Evolutionary conservation across 495 filamentous ascomycete genomes (phyloP), one percentile per base, ranked within the genome.

Genomic region (Hypomontagnella submonticulosa): DNA sequence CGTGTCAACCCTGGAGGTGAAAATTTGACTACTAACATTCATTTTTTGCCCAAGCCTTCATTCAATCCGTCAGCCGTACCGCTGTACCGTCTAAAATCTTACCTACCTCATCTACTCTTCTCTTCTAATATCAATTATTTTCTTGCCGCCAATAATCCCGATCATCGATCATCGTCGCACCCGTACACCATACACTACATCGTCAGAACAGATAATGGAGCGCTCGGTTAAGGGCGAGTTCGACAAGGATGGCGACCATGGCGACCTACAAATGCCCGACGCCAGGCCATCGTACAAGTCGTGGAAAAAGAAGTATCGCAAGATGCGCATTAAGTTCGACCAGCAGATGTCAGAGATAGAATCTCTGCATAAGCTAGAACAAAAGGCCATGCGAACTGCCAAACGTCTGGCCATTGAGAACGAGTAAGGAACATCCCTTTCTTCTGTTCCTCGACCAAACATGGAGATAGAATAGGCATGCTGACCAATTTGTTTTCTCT

Each of bases 251-350:
- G 59, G 18, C 48, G 73, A 76, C 32, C 66, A 71, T 13, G 71
- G 66, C 48, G 75, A 77, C 64, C 57, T 64, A 12, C 73, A 66
- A 15, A 72, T 74, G 70, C 55, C 68, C 12, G 78, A 77, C 20
- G 61, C 75, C 33, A 77, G 72, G 64, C 67, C 70, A 49, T 76
- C 79, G 3, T 78, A 77, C 64, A 77, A 75, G 49, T 81, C 75
- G 15, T 83, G 68, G 75, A 93, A 92, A 79, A 97, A 96, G 79
- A 99, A 99, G 79, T 99, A 94, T 77, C 87, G 91, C 55, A 99
- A 99, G 80, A 87, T 96, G 80, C 89, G 90, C 71, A 81, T 92
- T 70, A 83, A 85, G 37, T 99, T 97, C 68, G 92, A 97, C 67
- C 83, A 89, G 41, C 86, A 85, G 69, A 92, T 94, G 87, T 84